Evolutionary conservation across 2,329 filamentous ascomycete species (phyloP).

Genomic region (Cercospora nicotianae): DNA sequence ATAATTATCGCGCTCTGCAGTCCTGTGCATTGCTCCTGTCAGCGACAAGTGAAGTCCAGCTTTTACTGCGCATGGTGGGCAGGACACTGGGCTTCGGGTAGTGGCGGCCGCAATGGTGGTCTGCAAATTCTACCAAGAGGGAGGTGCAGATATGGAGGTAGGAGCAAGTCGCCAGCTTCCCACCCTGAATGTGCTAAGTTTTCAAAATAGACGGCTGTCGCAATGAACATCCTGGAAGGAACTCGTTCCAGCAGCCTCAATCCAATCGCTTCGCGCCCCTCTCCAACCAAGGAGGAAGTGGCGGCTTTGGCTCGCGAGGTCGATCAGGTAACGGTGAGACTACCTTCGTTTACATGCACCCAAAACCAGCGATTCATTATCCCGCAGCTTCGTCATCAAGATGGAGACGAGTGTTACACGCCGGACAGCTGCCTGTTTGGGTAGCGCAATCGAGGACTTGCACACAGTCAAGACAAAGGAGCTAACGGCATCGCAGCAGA

Average conservation of each 20-base stretch:
- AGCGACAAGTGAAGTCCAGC: background rate
- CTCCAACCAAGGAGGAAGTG: conserved; percentile 9
- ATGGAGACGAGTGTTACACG: background rate
- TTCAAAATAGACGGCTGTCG: background rate
- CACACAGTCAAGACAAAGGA: background rate
- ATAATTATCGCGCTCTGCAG: background rate
- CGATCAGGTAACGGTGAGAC: conserved; percentile 7
- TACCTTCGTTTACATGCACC: background rate
- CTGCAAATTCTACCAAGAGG: conserved; percentile 66
- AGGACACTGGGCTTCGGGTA: background rate
- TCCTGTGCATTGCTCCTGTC: background rate
- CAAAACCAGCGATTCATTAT: background rate
- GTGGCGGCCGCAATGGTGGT: conserved; percentile 36
- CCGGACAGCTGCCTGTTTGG: background rate
- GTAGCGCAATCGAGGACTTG: background rate
- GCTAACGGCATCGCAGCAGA: conserved; percentile 2
- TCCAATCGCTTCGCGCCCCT: conserved; percentile 13
- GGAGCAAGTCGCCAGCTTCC: conserved; percentile 24
- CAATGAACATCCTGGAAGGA: conserved; percentile 5
- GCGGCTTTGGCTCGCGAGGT: conserved; percentile 1
- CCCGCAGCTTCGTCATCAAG: background rate
- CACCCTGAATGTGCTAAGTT: background rate
- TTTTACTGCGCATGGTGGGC: background rate
- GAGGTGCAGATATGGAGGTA: conserved; percentile 65
- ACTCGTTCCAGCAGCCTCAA: conserved; percentile 3